Percentiles rank a stretch among this genome's conserved stretches.
Conservation (phyloP, 306 rosid species). For the Sechiopsis laciniata region DNA sequence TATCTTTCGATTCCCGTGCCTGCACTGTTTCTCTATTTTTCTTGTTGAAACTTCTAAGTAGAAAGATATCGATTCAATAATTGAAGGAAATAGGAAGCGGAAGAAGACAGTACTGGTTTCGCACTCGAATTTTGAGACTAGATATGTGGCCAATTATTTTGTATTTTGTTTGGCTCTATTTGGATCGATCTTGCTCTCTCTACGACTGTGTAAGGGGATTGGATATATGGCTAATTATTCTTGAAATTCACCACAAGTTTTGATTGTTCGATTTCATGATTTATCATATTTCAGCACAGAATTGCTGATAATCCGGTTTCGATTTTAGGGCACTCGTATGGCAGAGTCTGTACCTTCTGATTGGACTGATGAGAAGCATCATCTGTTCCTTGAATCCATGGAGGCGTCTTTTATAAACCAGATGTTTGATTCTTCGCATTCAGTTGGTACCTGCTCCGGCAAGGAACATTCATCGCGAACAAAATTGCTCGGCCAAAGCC, state of each 20-base stretch:
- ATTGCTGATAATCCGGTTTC: constrained; percentile 14
- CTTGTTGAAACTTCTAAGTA: not conserved
- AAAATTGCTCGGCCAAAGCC: constrained; percentile 18
- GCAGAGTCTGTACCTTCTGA: constrained; percentile 37
- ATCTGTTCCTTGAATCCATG: constrained; percentile 68
- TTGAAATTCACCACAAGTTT: not conserved
- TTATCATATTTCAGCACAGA: not conserved
- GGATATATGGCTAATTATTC: not conserved
- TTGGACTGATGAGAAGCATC: constrained; percentile 82
- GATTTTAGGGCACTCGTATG: constrained; percentile 20
- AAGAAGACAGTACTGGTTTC: not conserved
- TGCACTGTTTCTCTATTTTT: not conserved
- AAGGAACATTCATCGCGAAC: constrained; percentile 8
- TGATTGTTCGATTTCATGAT: not conserved
- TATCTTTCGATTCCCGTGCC: not conserved
- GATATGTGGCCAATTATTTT: not conserved
- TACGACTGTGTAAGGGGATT: not conserved
- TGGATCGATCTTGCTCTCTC: constrained; percentile 10
- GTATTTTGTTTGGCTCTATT: not conserved
- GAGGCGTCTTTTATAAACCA: constrained; percentile 69
- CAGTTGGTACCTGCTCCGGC: constrained; percentile 19
- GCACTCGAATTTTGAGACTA: not conserved
- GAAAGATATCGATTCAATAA: not conserved
- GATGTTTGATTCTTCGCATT: constrained; percentile 44
- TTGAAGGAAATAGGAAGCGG: not conserved